Evolutionary conservation across 768 basidiomycete species (phyloP).

Genomic region (Lentinula detonsa): DNA sequence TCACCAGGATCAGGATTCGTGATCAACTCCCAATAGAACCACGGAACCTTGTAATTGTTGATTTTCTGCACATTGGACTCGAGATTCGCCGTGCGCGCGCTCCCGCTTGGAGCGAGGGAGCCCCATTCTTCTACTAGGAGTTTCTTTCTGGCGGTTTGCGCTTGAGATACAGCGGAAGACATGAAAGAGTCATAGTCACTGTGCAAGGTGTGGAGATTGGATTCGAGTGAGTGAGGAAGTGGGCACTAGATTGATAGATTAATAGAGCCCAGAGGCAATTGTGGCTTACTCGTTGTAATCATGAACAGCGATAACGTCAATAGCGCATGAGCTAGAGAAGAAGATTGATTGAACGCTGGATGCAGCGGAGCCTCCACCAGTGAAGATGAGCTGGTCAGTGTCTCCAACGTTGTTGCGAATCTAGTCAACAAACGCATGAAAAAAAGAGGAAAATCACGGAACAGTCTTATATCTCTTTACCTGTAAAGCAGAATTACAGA

Average conservation of each 20-base stretch:
- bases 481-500: conserved; percentile 18
- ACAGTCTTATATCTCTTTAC: neutral
- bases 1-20: conserved; percentile 29
- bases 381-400: conserved; percentile 19
- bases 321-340: conserved; percentile 17
- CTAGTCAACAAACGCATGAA: neutral
- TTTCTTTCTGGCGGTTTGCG: conserved; percentile 27
- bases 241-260: too few species aligned
- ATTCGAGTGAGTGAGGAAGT: too few species aligned
- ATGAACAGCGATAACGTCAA: conserved; percentile 31
- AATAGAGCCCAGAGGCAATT: too few species aligned
- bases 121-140: conserved; percentile 32
- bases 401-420: conserved; percentile 20
- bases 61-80: conserved; percentile 25
- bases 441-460: neutral
- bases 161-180: conserved; percentile 21
- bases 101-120: conserved; percentile 16
- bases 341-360: conserved; percentile 18
- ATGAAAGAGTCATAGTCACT: conserved; percentile 21
- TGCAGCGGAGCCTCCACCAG: conserved; percentile 19
- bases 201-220: neutral
- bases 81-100: conserved; percentile 26
- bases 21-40: conserved; percentile 33
- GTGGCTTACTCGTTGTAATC: conserved; percentile 23
- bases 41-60: conserved; percentile 27